Conservation (phyloP, 78 protist genomes). For the Dictyostelium firmibasis region DNA sequence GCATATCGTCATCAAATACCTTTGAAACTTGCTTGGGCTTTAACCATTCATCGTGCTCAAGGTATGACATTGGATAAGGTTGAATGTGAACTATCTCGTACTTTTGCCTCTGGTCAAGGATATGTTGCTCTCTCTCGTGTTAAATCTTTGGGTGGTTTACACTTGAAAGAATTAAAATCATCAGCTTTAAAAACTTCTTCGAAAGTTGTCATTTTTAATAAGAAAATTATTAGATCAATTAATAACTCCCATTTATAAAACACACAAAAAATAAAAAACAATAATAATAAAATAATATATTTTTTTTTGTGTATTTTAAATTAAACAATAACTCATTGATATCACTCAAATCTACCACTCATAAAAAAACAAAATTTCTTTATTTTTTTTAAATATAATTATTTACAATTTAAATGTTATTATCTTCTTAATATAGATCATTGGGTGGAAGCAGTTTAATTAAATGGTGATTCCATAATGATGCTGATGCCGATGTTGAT, state of each 20-base stretch:
- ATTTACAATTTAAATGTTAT: too few species aligned
- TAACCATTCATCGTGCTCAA: constrained; percentile 95
- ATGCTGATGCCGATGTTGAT: too few species aligned
- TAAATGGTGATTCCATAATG: too few species aligned
- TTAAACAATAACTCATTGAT: too few species aligned
- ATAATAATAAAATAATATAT: background rate
- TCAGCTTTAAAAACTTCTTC: constrained; percentile 35
- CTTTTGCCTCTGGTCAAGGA: constrained; percentile 92
- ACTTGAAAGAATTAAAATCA: constrained; percentile 3
- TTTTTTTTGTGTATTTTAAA: too few species aligned
- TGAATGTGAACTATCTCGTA: constrained; percentile 58
- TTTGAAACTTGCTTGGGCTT: constrained; percentile 94
- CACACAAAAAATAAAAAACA: background rate
- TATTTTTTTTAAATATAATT: too few species aligned
- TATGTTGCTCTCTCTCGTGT: constrained; percentile 96
- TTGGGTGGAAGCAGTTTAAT: too few species aligned
- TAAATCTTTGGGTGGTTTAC: constrained; percentile 79
- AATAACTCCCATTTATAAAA: background rate
- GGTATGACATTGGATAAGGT: constrained; percentile 93
- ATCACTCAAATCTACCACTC: too few species aligned
- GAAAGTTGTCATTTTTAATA: constrained; percentile 32
- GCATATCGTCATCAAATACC: constrained; percentile 88
- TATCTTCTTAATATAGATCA: too few species aligned
- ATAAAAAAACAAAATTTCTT: too few species aligned
- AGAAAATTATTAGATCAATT: constrained; percentile 2